Conservation (phyloP, 495 filamentous ascomycete species). For the Staphylotrichum tortipilum region DNA sequence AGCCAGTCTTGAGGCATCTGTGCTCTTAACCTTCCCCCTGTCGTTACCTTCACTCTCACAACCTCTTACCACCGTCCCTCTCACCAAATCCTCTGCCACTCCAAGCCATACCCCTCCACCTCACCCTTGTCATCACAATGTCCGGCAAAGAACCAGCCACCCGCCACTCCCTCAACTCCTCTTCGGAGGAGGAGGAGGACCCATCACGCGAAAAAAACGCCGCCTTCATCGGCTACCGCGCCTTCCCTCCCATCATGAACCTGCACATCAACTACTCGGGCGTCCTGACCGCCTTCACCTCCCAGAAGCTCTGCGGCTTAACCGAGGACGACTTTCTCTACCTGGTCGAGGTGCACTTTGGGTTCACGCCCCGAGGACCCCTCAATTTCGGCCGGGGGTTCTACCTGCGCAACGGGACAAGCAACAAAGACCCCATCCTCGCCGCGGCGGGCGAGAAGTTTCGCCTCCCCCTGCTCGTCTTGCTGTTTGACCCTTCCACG, state of each 20-base stretch:
- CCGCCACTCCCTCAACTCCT: too few species aligned
- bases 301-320: conserved; percentile 3
- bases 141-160: too few species aligned
- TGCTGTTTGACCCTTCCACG: background rate
- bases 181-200: too few species aligned
- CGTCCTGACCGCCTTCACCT: background rate
- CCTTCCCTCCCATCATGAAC: conserved; percentile 10
- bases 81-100: too few species aligned
- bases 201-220: too few species aligned
- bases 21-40: too few species aligned
- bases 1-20: too few species aligned
- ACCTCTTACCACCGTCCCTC: too few species aligned
- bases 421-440: conserved; percentile 1
- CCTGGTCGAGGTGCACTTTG: conserved; percentile 3
- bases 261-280: conserved; percentile 6
- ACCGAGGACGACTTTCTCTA: conserved; percentile 1
- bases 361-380: conserved; percentile 1
- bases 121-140: too few species aligned
- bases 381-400: conserved; percentile 3
- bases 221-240: conserved; percentile 5
- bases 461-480: background rate
- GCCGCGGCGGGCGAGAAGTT: conserved; percentile 7
- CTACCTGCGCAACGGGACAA: conserved; percentile 11
- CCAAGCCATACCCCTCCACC: too few species aligned
- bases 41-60: too few species aligned